Base-by-base conservation (phyloP, 192 early-diverging fungal genomes). In the Backusella mclennaniae region DNA sequence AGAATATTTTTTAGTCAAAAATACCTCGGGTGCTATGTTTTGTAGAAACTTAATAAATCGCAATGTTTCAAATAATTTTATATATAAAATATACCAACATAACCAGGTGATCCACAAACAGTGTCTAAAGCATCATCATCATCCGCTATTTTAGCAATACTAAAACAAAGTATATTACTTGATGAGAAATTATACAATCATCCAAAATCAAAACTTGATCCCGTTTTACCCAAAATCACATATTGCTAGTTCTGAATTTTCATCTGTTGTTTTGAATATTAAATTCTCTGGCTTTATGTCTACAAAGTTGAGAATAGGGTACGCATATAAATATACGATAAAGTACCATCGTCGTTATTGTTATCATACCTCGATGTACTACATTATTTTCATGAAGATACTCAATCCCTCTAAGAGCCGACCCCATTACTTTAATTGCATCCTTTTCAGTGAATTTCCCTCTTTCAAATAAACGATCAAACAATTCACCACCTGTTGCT, bases 201-300 rank as follows among this genome's bases (percentile, higher is more conserved):
- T 44, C 12, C 15, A 9, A 3, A 33, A 56, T 8, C 53, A 56
- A 8, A 11, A 63, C 12, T 8, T n/a, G 19, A 11, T 11, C 36
- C 0, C 26, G 4, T 38, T 56, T 44, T 77, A 77, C 68, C 93
- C 96, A 88, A 96, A 96, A 82, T 96, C 95, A 9, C 92, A 92
- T 76, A 96, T 88, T 76, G 95, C 87, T 39, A 96, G 87, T 71
- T 92, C 88, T 17, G 90, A 88, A 52, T 90, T 86, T 6, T 80
- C 70, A 3, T 84, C 81, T n/a, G 84, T 75, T 73, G 89, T 86
- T 73, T 88, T 87, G 80, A 94, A 96, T 19, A 96, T 81, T 67
- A 97, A 83, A 78, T 97, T 97, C 74, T 97, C 95, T 1, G 95
- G 95, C 84, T 96, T 93, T 66, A 91, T 82, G 80, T 92, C 89